Evolutionary conservation across 257 asterid species (phyloP).

Genomic region (Solanum medicagineum): DNA sequence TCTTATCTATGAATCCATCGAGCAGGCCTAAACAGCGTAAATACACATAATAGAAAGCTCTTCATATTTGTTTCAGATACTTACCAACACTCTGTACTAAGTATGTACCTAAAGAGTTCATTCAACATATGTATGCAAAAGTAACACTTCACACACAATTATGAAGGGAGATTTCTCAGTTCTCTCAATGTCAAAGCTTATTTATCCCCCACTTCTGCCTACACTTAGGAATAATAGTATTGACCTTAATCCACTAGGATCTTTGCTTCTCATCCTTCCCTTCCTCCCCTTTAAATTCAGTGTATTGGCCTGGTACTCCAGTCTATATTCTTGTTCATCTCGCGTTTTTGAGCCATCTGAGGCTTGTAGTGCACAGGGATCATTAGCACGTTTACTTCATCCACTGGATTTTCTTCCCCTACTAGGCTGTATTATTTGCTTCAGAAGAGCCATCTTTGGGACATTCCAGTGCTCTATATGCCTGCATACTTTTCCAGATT

Average conservation of each 20-base stretch:
- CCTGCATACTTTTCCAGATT: conserved; percentile 82
- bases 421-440: conserved; percentile 71
- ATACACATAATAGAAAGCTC: not conserved
- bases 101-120: not conserved
- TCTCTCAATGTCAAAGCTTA: not conserved
- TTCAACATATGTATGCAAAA: not conserved
- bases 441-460: conserved; percentile 84
- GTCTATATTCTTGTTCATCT: not conserved
- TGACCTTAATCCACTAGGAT: not conserved
- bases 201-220: not conserved
- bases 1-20: not conserved
- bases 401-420: conserved; percentile 2
- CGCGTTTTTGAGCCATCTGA: not conserved
- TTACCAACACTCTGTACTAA: not conserved
- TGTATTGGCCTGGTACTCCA: not conserved
- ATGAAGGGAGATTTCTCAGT: not conserved
- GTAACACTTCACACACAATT: not conserved
- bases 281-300: not conserved
- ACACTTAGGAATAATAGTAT: not conserved
- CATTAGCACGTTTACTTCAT: not conserved
- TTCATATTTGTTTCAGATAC: not conserved
- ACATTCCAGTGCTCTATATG: conserved; percentile 97
- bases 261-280: not conserved
- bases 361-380: not conserved
- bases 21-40: not conserved